These are phyloP conservation scores for Fraxinus xanthoxyloides DNA, from an alignment of 305 asterid species.

Conservation along the genomic window DNA sequence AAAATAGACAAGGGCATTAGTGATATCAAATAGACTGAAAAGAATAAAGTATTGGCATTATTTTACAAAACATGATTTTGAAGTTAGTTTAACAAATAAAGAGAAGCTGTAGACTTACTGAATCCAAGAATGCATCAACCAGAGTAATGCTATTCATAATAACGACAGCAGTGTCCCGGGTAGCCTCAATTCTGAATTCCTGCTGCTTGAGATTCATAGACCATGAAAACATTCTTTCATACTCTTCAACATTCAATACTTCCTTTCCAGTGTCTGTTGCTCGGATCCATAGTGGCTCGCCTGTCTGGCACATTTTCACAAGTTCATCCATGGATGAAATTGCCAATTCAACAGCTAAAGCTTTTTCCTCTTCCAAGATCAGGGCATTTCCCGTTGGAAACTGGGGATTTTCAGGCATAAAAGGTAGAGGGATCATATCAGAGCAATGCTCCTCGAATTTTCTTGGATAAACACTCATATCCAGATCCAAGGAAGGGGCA, in stretches of 20 bases:
- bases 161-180: conserved; percentile 66
- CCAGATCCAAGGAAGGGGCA: conserved; percentile 60
- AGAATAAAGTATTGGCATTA: no score
- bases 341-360: conserved; percentile 65
- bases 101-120: conserved; percentile 43
- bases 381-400: conserved; percentile 41
- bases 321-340: conserved; percentile 60
- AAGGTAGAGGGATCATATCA: conserved; percentile 46
- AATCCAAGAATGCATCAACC: conserved; percentile 83
- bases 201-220: conserved; percentile 38
- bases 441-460: conserved; percentile 48
- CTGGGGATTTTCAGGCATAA: conserved; percentile 52
- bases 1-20: not conserved
- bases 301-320: conserved; percentile 59
- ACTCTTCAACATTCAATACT: conserved; percentile 68
- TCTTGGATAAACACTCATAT: conserved; percentile 50
- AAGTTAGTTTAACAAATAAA: not conserved
- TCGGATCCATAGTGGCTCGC: conserved; percentile 68
- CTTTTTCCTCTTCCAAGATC: conserved; percentile 69
- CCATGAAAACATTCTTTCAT: conserved; percentile 67
- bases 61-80: not conserved
- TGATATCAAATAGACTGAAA: not conserved
- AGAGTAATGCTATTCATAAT: conserved; percentile 91
- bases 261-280: conserved; percentile 27
- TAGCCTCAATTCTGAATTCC: conserved; percentile 60